Percentiles rank a stretch among this genome's conserved stretches.
These are phyloP conservation scores for Botrytis aclada DNA, from an alignment of 2,329 filamentous ascomycete species.

Conservation along the genomic window DNA sequence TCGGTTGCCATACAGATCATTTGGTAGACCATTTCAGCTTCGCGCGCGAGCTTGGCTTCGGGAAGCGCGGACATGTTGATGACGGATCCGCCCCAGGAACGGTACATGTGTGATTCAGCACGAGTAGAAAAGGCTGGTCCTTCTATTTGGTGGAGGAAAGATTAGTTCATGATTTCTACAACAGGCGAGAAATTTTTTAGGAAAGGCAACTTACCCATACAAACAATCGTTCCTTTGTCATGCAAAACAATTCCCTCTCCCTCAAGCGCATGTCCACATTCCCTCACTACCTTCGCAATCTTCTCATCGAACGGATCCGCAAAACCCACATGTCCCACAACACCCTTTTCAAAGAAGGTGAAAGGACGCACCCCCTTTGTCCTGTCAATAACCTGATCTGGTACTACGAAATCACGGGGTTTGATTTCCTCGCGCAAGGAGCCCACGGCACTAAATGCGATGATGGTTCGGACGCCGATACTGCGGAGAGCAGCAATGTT, in stretches of 20 bases:
- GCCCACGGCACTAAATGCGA: slow-evolving; percentile 94
- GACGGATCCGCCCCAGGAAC: slow-evolving; percentile 85
- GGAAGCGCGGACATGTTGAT: slow-evolving; percentile 98
- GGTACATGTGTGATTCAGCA: slow-evolving; percentile 93
- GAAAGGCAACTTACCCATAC: slow-evolving; percentile 66
- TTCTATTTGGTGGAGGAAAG: slow-evolving; percentile 48
- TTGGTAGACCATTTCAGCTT: slow-evolving; percentile 95
- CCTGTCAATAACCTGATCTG: slow-evolving; percentile 94
- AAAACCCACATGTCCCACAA: slow-evolving; percentile 93
- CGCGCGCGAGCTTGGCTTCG: slow-evolving; percentile 91
- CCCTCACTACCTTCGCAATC: slow-evolving; percentile 72
- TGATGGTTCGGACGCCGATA: slow-evolving; percentile 84
- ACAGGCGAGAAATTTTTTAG: neutral
- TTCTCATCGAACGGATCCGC: slow-evolving; percentile 88
- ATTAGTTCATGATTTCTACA: neutral
- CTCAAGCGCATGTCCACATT: slow-evolving; percentile 70
- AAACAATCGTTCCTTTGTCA: slow-evolving; percentile 78
- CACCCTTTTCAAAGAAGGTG: slow-evolving; percentile 90
- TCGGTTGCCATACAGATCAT: slow-evolving; percentile 99
- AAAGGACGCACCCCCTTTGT: slow-evolving; percentile 89
- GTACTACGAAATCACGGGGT: slow-evolving; percentile 94
- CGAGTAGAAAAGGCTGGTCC: slow-evolving; percentile 98
- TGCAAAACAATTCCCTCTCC: slow-evolving; percentile 85
- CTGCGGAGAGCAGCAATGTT: slow-evolving; percentile 97
- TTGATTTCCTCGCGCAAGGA: slow-evolving; percentile 89